A percentile compares a stretch with the other conserved stretches of the same genome.
Evolutionary conservation across 345 rosid genomes (phyloP).

Genomic region (Syzygium oleosum): DNA sequence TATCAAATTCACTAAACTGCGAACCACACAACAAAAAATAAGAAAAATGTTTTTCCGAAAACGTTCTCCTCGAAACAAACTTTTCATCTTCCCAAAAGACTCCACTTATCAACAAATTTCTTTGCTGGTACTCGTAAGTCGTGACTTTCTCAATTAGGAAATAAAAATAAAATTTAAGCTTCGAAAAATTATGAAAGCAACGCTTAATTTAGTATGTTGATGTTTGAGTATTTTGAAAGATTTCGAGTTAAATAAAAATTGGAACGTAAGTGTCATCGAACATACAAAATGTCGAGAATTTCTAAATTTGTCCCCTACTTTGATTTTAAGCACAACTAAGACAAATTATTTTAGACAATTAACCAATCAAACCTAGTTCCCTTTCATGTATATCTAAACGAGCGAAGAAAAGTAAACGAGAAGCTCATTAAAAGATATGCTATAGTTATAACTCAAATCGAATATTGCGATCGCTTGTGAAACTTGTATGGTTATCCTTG

Average conservation of each 20-base stretch:
- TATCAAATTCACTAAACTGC: no score
- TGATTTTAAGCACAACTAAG: background rate
- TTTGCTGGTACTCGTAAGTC: background rate
- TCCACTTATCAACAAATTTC: background rate
- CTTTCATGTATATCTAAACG: background rate
- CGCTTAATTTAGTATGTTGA: background rate
- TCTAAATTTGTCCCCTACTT: background rate
- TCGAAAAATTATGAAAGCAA: rapidly evolving
- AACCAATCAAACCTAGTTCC: background rate
- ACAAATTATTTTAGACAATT: background rate
- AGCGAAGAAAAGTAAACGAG: background rate
- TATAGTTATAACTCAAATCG: background rate
- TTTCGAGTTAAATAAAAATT: background rate
- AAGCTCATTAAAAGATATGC: background rate
- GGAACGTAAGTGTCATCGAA: no score
- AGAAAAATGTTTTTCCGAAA: no score
- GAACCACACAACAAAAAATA: no score
- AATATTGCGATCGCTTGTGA: background rate
- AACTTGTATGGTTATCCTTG: background rate
- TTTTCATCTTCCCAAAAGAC: background rate
- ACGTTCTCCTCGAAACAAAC: no score
- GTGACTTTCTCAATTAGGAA: background rate
- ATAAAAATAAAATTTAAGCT: background rate
- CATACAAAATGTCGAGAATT: no score
- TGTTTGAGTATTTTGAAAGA: background rate